Base-by-base conservation (phyloP, 2,329 filamentous ascomycete genomes). In the Phyllosticta ampelicida region DNA sequence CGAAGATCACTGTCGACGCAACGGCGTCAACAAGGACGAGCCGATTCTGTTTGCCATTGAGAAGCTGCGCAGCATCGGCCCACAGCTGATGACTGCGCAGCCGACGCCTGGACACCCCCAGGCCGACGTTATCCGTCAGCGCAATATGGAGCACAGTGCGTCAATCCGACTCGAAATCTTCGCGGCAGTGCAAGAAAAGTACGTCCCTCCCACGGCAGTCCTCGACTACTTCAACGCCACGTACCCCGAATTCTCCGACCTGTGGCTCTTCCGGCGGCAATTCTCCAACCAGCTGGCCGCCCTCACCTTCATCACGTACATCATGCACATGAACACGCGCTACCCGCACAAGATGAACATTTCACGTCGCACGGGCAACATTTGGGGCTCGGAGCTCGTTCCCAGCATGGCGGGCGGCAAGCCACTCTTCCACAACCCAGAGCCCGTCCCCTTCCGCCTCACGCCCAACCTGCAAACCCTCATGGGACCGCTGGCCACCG, bases 251-350 rank as follows among this genome's bases (percentile, higher is more conserved):
- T 99, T 89, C 72, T 84, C 88, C 51, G 91, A 96, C 67, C 96
- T 97, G 78, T 99, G 92, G 90, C 82, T 99, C 60, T 99, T 99
- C 89, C 88, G 94, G 60, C 86, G 91, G 60, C 91, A 96, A 64
- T 96, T 99, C 75, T 88, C 90, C 20, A 96, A 97, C 77, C 94
- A 99, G 74, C 86, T 96, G 61, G 92, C 94, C 19, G 85, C 91
- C 1, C 81, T 97, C 63, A 96, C 94, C 0, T 99, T 99, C 76
- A 96, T 99, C 87, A 97, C 94, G 3, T 99, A 97, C 70, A 87
- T 96, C 60, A 86, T 99, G 77, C 92, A 92, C 75, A 97, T 99
- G 85, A 90, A 92, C 70, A 90, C 90, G 71, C 88, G 94, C 28
- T 96, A 94, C 72, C 95, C 94, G 5, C 90, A 91, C 73, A 99